Evolutionary conservation across 441 rosid genomes (phyloP).

Genomic region (Erodium moschatum): DNA sequence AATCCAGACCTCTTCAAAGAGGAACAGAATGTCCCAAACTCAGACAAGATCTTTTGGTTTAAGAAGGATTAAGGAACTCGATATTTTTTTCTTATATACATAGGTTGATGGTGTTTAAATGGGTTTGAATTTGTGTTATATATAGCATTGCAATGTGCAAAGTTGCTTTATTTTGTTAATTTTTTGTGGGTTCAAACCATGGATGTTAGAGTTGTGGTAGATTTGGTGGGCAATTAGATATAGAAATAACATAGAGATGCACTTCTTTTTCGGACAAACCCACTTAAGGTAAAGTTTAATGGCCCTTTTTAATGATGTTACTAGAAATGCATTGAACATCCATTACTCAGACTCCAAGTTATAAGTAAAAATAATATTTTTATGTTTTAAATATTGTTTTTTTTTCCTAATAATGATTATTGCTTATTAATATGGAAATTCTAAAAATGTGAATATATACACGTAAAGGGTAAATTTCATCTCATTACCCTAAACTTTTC

Average conservation of each 20-base stretch:
- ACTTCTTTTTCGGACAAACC: neutral
- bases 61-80: neutral
- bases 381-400: no score
- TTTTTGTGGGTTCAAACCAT: neutral
- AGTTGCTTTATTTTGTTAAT: constrained; percentile 4
- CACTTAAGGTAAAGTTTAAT: constrained; percentile 11
- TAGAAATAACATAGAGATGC: constrained; percentile 24
- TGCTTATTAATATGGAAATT: no score
- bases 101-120: constrained; percentile 13
- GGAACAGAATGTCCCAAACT: constrained; percentile 20
- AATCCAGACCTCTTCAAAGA: constrained; percentile 5
- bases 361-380: no score
- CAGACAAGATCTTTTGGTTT: constrained; percentile 21
- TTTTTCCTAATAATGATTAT: no score
- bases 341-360: no score
- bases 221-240: constrained; percentile 19
- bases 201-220: constrained; percentile 10
- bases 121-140: constrained; percentile 21
- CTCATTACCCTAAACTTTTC: no score
- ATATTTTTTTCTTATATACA: neutral
- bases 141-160: constrained; percentile 21
- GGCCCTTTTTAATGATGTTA: no score
- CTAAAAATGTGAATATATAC: no score
- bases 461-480: no score
- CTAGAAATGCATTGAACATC: no score